These are phyloP conservation scores for Chaetomium sp. DNA, from an alignment of 2,329 filamentous ascomycete genomes.

Conservation along the genomic window DNA sequence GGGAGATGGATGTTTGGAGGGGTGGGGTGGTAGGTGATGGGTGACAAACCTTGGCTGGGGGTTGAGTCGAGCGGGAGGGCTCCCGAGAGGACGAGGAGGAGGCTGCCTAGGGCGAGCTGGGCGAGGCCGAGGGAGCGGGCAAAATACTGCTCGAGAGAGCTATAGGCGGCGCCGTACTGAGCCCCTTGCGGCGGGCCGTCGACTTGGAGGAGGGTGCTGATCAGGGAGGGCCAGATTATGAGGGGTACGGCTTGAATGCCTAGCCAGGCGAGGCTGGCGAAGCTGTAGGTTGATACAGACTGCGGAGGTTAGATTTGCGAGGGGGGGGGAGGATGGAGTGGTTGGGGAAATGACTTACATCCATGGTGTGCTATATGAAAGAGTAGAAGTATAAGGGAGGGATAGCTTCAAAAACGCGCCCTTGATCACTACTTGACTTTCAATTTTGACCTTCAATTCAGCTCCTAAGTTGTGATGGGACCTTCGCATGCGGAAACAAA, in stretches of 20 bases:
- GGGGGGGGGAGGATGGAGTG: not conserved
- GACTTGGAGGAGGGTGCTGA: conserved; percentile 46
- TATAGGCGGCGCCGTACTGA: conserved; percentile 12
- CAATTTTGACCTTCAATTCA: not conserved
- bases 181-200: conserved; percentile 8
- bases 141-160: conserved; percentile 72
- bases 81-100: conserved; percentile 70
- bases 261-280: conserved; percentile 56
- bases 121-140: conserved; percentile 69
- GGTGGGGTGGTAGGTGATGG: not conserved
- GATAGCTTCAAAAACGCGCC: not conserved
- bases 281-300: conserved; percentile 54
- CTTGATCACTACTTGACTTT: not conserved
- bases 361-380: conserved; percentile 4
- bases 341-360: not conserved
- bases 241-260: conserved; percentile 51
- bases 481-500: not conserved
- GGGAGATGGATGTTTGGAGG: not conserved
- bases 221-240: conserved; percentile 51
- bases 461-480: not conserved
- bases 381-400: not conserved
- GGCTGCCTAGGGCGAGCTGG: conserved; percentile 63
- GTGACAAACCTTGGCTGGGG: conserved; percentile 42
- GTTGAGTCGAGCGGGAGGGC: conserved; percentile 65
- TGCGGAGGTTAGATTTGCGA: conserved; percentile 33